Evolutionary conservation across 306 rosid species (phyloP), one percentile per base, ranked within the genome.

Genomic region (Calophaca sinica): DNA sequence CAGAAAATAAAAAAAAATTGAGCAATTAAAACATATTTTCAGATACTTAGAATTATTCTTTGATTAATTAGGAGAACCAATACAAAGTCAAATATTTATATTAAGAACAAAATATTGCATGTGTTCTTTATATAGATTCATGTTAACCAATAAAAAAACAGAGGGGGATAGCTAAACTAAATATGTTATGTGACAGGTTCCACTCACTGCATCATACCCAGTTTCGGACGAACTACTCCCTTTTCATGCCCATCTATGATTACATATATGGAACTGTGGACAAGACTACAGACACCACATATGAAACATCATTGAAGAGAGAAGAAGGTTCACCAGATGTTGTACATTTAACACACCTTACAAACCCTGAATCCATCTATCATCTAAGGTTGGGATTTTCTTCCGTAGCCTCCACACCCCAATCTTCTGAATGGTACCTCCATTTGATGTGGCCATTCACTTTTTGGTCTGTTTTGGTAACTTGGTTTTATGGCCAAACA

Each of bases 201-300:
- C 98, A 93, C 65, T 87, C 94, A 4, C 45, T 93, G 33, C 96
- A 93, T 29, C 96, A 93, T 69, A 88, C 98, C 0, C 96, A 88
- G 4, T 93, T 93, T 65, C 58, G 93, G 36, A 88, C 89, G 0
- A 93, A 93, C 11, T 90, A 84, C 39, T 65, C 84, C 2, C 87
- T 93, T 0, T 90, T 93, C 83, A 93, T 93, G 98, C 96, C 98
- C 0, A 15, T 93, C 4, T 90, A 93, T 50, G 96, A 93, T 54
- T 88, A 86, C 77, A 36, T 90, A 0, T 90, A 88, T 77, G 86
- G 88, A 7, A 93, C 96, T 3, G 26, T 83, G 60, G 96, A 93
- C 68, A 88, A 88, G 31, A 74, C 77, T 11, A 46, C 88, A 3
- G 88, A 87, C 2, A 31, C 50, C 2, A 68, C 81, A 5, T 79